Percentiles rank a stretch among this genome's conserved stretches.
phyloP scores from a whole-genome alignment of 2,329 filamentous ascomycete species.

The Sporothrix phasma region DNA sequence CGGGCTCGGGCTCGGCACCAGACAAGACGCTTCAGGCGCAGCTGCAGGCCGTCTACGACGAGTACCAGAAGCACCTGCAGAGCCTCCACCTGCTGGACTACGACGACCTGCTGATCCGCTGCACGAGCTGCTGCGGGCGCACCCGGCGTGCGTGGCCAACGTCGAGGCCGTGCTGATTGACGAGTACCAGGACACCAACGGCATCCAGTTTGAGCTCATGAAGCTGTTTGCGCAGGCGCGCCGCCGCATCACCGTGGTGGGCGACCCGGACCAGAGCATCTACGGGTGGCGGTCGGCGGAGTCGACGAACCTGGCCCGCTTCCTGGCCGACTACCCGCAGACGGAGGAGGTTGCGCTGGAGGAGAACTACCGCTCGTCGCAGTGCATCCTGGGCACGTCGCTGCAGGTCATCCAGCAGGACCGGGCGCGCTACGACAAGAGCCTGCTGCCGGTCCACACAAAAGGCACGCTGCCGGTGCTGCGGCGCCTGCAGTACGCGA shows the following conservation, averaged over 20 bases:
- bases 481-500: constrained; percentile 58
- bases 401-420: constrained; percentile 88
- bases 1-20: neutral
- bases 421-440: constrained; percentile 66
- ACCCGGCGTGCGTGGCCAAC: constrained; percentile 76
- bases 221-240: constrained; percentile 65
- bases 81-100: constrained; percentile 82
- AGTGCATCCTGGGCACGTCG: constrained; percentile 69
- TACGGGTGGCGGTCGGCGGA: constrained; percentile 94
- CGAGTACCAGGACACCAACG: constrained; percentile 95
- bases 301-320: constrained; percentile 72
- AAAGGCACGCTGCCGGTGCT: constrained; percentile 73
- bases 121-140: constrained; percentile 65
- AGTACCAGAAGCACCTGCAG: constrained; percentile 68
- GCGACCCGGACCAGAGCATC: constrained; percentile 95
- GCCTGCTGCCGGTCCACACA: constrained; percentile 67
- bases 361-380: constrained; percentile 90
- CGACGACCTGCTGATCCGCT: constrained; percentile 80
- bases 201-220: constrained; percentile 92
- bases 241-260: constrained; percentile 82
- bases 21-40: constrained; percentile 41
- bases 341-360: constrained; percentile 78
- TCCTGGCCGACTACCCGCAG: constrained; percentile 65
- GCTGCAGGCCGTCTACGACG: constrained; percentile 56
- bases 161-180: constrained; percentile 88